These are phyloP conservation scores for Amanita thiersii DNA, from an alignment of 768 basidiomycete genomes.

Conservation along the genomic window DNA sequence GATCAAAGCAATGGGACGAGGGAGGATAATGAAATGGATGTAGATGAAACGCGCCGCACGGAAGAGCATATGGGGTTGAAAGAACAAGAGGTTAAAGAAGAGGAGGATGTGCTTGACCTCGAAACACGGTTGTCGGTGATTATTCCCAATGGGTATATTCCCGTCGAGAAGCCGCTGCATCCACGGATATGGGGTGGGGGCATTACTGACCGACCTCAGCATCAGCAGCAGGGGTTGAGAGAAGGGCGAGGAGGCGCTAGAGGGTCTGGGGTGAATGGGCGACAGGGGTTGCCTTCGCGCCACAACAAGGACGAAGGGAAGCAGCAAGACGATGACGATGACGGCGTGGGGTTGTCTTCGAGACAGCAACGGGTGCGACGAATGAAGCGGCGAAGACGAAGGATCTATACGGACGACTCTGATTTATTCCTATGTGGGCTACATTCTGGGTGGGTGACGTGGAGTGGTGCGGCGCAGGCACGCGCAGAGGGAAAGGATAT, in stretches of 20 bases:
- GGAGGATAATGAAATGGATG: slow-evolving; percentile 11
- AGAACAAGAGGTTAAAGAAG: slow-evolving; percentile 12
- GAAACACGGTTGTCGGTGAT: slow-evolving; percentile 46
- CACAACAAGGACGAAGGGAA: slow-evolving; percentile 1
- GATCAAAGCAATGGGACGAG: slow-evolving; percentile 12
- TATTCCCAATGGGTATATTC: slow-evolving; percentile 53
- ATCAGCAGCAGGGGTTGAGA: neutral
- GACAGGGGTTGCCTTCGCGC: neutral
- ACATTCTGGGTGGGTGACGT: slow-evolving; percentile 53
- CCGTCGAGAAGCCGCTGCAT: slow-evolving; percentile 39
- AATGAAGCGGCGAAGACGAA: slow-evolving; percentile 17
- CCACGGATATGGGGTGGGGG: slow-evolving; percentile 72
- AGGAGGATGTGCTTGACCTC: slow-evolving; percentile 23
- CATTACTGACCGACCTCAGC: slow-evolving; percentile 23
- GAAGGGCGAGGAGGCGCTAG: neutral
- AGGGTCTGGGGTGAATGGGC: neutral
- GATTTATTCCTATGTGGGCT: slow-evolving; percentile 63
- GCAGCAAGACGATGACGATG: too few species aligned
- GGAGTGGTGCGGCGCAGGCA: slow-evolving; percentile 33
- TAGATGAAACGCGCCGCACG: slow-evolving; percentile 9
- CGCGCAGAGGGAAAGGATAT: slow-evolving; percentile 30
- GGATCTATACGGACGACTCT: slow-evolving; percentile 74
- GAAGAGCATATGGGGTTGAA: slow-evolving; percentile 9
- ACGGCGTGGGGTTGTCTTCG: too few species aligned
- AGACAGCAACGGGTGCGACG: too few species aligned